Base-by-base conservation (phyloP, 371 early-diverging fungal genomes). In the Coemansia sp. region DNA sequence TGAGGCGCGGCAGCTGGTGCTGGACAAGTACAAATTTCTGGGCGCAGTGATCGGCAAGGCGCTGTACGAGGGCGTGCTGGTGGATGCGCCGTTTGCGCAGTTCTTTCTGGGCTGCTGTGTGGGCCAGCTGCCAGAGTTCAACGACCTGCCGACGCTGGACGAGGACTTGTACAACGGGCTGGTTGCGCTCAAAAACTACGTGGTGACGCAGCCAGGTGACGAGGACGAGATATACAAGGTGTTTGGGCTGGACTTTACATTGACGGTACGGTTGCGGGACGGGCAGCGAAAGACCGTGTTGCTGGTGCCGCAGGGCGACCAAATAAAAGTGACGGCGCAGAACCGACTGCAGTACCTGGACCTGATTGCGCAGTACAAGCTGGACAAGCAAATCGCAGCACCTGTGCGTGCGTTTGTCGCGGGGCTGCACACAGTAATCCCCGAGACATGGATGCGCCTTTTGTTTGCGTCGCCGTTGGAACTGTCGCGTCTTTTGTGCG, bases 1-100 rank as follows among this genome's bases (percentile, higher is more conserved):
- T 68, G 87, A 89, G 5, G 71, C 82, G 1, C 82, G 88, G 81
- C 86, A 84, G 7, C 64, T 78, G 25, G 89, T 90, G 61, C 79
- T 95, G 47, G 83, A 85, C 9, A 86, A 89, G 44, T 91, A 90
- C 73, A 87, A 89, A 62, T 98, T 96, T 64, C 71, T 97, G 8
- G 98, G 98, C 2, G 85, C 93, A 1, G 91, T 98, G 52, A 84
- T 98, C 28, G 96, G 95, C 60, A 97, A 97, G 80, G 97, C 96
- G 0, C 79, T 98, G 23, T 94, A 94, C 63, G 95, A 97, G 75
- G 94, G 94, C 23, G 90, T 96, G 25, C 81, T 98, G 20, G 83
- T 97, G n/a, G 95, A 96, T 62, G 91, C 87, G 8, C 88, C 90
- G 5, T 96, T 98, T 85, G 95, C 96, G 26, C 68, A 63, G 63